Evolutionary conservation across 2,329 filamentous ascomycete species (phyloP), one percentile per base, ranked within the genome.

Genomic region (Colletotrichum camelliae): DNA sequence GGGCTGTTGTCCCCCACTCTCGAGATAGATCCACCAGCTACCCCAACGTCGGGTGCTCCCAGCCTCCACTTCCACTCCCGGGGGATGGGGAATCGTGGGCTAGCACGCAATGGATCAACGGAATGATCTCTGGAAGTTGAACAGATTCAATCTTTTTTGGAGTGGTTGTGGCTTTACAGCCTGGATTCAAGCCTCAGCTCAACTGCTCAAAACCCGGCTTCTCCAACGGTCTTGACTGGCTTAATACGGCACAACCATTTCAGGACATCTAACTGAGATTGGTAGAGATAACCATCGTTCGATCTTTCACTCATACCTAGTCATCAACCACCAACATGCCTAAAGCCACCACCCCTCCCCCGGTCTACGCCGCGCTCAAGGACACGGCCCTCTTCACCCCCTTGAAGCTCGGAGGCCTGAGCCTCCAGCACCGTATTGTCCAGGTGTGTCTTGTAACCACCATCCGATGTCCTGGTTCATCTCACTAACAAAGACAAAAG

Each of bases 361-460:
- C 72, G 52, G 43, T 35, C 16, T 72, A 74, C 27, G 70, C 70
- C 77, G 74, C 73, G 1, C 73, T 73, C 27, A 35, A 48, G 24
- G 70, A 64, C 57, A 83, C 82, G 3, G 79, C 80, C 37, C 77
- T 86, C 15, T 86, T 86, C 76, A 77, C 80, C 2, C 81, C 84
- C 10, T 62, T 85, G 48, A 82, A 81, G 70, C 62, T 86, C 55
- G 85, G 85, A 29, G 78, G 80, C 18, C 70, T 81, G 33, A 77
- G 76, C 9, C 79, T 86, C 31, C 78, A 81, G 37, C 85, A 86
- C 74, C 83, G 85, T 31, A 80, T 86, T 29, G 81, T 84, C 12
- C 82, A 84, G 80, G 84, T 82, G 64, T 43, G 57, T 57, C 29
- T 5, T 1, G 10, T 12, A 4, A 39, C 27, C 4, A 64, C 3